Conservation (phyloP, 345 rosid genomes). For the Aegle marmelos region DNA sequence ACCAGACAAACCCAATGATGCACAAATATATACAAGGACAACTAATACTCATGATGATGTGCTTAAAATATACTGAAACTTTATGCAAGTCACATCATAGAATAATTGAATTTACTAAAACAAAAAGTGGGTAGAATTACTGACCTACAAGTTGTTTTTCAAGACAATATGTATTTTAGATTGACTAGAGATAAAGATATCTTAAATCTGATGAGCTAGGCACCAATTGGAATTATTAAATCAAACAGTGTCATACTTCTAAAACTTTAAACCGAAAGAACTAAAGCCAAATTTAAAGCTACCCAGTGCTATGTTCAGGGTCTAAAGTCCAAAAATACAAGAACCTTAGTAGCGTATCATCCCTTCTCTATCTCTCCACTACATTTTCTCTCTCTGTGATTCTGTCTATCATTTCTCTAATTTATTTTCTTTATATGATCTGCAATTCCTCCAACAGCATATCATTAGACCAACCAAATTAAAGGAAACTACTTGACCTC, state of each 20-base stretch:
- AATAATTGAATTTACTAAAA: not conserved
- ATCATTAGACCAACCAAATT: not conserved
- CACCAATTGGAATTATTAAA: not conserved
- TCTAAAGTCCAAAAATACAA: not conserved
- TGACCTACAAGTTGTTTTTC: not conserved
- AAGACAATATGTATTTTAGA: too few species aligned
- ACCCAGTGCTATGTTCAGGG: not conserved
- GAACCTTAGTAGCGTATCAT: too few species aligned
- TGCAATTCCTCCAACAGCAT: not conserved
- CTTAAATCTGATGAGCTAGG: too few species aligned
- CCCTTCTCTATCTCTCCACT: too few species aligned
- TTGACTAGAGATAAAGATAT: too few species aligned
- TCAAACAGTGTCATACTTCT: not conserved
- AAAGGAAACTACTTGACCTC: not conserved
- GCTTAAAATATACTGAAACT: not conserved
- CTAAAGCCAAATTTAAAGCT: not conserved
- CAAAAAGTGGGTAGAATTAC: not conserved
- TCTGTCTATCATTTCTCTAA: not conserved
- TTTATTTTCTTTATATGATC: not conserved
- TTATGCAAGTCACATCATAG: not conserved
- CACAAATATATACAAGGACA: not conserved
- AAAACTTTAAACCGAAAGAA: not conserved
- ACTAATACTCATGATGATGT: not conserved
- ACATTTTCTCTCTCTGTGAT: not conserved
- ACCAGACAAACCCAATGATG: not conserved